A percentile compares a stretch with the other conserved stretches of the same genome.
Conservation (phyloP, 2,329 filamentous ascomycete genomes). For the Hysterium pulicare region DNA sequence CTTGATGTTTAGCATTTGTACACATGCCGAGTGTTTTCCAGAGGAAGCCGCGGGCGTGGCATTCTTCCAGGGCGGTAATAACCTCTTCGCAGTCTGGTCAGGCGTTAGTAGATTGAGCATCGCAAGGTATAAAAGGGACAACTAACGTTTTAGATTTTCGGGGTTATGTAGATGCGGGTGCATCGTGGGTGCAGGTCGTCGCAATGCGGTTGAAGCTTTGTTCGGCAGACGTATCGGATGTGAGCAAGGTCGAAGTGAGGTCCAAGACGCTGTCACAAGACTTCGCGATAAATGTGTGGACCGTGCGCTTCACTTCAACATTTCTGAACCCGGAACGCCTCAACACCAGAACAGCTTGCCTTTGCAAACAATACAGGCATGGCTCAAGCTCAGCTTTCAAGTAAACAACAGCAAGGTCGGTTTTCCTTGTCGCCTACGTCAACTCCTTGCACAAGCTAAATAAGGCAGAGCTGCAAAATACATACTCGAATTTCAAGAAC, state of each 20-base stretch:
- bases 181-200: constrained; percentile 56
- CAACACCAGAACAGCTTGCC: too few relatives aligned
- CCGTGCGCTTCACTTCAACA: constrained; percentile 5
- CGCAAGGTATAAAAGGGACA: too few relatives aligned
- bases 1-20: constrained; percentile 77
- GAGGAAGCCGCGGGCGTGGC: constrained; percentile 86
- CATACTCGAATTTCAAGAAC: constrained; percentile 74
- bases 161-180: constrained; percentile 97
- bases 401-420: constrained; percentile 72
- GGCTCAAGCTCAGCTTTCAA: constrained; percentile 49
- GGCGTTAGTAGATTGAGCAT: too few relatives aligned
- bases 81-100: constrained; percentile 97
- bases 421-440: neutral
- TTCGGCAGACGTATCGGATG: constrained; percentile 9
- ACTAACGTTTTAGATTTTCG: constrained; percentile 55
- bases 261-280: constrained; percentile 6
- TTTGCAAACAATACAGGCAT: too few relatives aligned
- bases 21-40: constrained; percentile 90
- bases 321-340: neutral
- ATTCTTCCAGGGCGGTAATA: constrained; percentile 91
- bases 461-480: constrained; percentile 67
- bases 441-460: constrained; percentile 10
- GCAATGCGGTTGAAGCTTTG: constrained; percentile 7
- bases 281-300: constrained; percentile 7
- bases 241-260: neutral